A percentile compares a stretch with the other conserved stretches of the same genome.
phyloP scores from a whole-genome alignment of 768 basidiomycete genomes.

The Hirschioporus abietinus region DNA sequence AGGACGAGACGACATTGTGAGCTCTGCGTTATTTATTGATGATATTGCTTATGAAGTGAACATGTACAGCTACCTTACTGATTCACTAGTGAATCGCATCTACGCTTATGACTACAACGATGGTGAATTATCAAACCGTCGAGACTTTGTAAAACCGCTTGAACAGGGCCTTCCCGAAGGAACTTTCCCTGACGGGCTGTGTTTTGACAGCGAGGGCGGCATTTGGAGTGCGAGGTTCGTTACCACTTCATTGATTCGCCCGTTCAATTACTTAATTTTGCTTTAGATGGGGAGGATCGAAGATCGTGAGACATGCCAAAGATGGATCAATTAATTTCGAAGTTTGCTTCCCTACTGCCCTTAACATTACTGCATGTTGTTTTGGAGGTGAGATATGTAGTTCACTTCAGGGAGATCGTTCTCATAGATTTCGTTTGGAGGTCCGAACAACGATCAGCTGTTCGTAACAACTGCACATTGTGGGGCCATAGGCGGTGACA shows the following conservation, averaged over 20 bases:
- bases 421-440: slow-evolving; percentile 25
- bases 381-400: slow-evolving; percentile 49
- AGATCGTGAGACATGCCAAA: slow-evolving; percentile 47
- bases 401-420: slow-evolving; percentile 9
- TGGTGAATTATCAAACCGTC: slow-evolving; percentile 51
- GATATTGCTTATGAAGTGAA: slow-evolving; percentile 11
- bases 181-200: slow-evolving; percentile 61
- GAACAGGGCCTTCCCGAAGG: slow-evolving; percentile 44
- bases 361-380: slow-evolving; percentile 62
- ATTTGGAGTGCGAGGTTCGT: slow-evolving; percentile 61
- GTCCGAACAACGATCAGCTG: slow-evolving; percentile 54
- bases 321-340: slow-evolving; percentile 53
- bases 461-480: slow-evolving; percentile 61
- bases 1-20: slow-evolving; percentile 56
- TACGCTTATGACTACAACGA: slow-evolving; percentile 61
- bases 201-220: slow-evolving; percentile 56
- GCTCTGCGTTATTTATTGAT: slow-evolving; percentile 15
- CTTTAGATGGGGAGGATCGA: slow-evolving; percentile 59
- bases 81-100: slow-evolving; percentile 60
- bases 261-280: slow-evolving; percentile 11
- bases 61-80: slow-evolving; percentile 59
- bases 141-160: slow-evolving; percentile 53
- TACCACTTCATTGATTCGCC: slow-evolving; percentile 10
- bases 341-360: slow-evolving; percentile 53
- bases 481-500: slow-evolving; percentile 51